These are phyloP conservation scores for Skeletonema tropicum DNA, from an alignment of 108 stramenopile genomes.

Conservation along the genomic window DNA sequence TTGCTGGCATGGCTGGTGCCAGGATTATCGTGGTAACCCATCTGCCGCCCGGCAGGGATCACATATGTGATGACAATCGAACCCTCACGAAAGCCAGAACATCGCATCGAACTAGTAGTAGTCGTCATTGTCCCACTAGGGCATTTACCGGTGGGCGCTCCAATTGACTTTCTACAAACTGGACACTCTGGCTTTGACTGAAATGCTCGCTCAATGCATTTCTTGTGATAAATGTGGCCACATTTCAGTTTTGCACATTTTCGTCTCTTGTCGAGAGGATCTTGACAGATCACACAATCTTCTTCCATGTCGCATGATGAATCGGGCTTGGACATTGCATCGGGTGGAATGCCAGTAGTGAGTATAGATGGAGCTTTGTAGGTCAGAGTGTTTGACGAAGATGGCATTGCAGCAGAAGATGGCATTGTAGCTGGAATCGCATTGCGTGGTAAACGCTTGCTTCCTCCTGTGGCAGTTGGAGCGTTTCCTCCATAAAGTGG, in stretches of 20 bases:
- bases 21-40: conserved; percentile 47
- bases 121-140: conserved; percentile 56
- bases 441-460: too few species aligned
- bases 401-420: too few species aligned
- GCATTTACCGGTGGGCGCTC: conserved; percentile 31
- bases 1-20: conserved; percentile 30
- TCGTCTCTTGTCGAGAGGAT: background rate
- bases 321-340: conserved; percentile 1
- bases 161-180: conserved; percentile 18
- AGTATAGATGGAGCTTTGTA: conserved; percentile 14
- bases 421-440: background rate
- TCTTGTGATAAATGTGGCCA: conserved; percentile 36
- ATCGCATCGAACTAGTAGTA: background rate
- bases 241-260: conserved; percentile 33
- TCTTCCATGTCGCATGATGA: conserved; percentile 19
- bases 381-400: background rate
- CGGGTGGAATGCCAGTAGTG: conserved; percentile 8
- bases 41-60: conserved; percentile 49
- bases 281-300: conserved; percentile 13
- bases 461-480: background rate
- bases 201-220: conserved; percentile 36
- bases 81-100: background rate
- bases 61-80: conserved; percentile 37
- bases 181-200: conserved; percentile 23
- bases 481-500: background rate